phyloP scores from a whole-genome alignment of 2,329 filamentous ascomycete genomes.

The Cucurbitaria berberidis region DNA sequence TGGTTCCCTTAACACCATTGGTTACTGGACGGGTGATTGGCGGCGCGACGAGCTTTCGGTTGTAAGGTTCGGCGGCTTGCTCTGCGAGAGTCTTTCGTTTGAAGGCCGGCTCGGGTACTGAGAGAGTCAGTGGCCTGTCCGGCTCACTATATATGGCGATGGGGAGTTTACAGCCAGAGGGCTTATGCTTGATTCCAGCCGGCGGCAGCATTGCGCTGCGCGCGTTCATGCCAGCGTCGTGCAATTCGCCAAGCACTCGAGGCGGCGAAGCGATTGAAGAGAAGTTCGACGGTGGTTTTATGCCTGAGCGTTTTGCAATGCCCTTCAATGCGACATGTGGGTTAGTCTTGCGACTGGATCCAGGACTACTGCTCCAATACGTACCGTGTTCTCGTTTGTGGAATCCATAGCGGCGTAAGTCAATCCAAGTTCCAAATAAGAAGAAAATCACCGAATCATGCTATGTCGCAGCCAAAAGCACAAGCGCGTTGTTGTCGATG shows the following conservation, averaged over 20 bases:
- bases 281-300: conserved; percentile 38
- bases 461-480: conserved; percentile 20
- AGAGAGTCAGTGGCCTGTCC: conserved; percentile 26
- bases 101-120: conserved; percentile 56
- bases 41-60: conserved; percentile 50
- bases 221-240: conserved; percentile 60
- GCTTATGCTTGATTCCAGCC: conserved; percentile 59
- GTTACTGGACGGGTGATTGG: conserved; percentile 51
- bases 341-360: conserved; percentile 20
- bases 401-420: conserved; percentile 25
- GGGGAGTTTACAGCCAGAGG: conserved; percentile 53
- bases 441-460: conserved; percentile 33
- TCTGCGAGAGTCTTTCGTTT: conserved; percentile 60
- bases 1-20: conserved; percentile 54
- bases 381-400: conserved; percentile 41
- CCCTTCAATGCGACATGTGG: conserved; percentile 20
- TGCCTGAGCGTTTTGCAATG: conserved; percentile 36
- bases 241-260: conserved; percentile 57
- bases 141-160: conserved; percentile 7
- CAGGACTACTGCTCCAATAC: conserved; percentile 4
- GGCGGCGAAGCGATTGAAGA: conserved; percentile 31
- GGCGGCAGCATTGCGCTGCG: conserved; percentile 58
- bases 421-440: conserved; percentile 11
- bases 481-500: conserved; percentile 22
- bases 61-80: conserved; percentile 55